A percentile compares a stretch with the other conserved stretches of the same genome.
phyloP scores from a whole-genome alignment of 2,329 filamentous ascomycete species.

The Nannizziopsis arthrosporioides region DNA sequence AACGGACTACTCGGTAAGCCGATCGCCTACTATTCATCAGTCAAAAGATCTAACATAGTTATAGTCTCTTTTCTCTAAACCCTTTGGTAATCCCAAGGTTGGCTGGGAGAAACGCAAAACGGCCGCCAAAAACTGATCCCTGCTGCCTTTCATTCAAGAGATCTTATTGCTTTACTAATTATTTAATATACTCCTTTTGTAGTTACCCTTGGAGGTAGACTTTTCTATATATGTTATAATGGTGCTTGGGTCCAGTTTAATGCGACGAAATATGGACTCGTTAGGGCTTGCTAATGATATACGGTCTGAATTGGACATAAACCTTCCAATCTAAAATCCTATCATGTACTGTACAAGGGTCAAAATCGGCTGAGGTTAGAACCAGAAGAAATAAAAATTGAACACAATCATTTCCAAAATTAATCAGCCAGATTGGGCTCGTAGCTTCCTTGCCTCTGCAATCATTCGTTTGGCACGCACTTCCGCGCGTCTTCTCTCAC shows the following conservation, averaged over 20 bases:
- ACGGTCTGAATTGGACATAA: too few relatives aligned
- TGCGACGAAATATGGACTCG: too few relatives aligned
- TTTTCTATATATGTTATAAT: not conserved
- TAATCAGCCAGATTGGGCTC: not conserved
- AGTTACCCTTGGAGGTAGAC: slow-evolving; percentile 8
- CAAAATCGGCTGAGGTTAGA: too few relatives aligned
- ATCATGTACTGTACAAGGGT: too few relatives aligned
- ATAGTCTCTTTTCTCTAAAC: slow-evolving; percentile 57
- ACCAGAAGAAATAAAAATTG: too few relatives aligned
- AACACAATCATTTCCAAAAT: too few relatives aligned
- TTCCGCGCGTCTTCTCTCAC: slow-evolving; percentile 78
- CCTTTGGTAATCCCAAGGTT: slow-evolving; percentile 58
- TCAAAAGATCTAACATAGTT: not conserved
- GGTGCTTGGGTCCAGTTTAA: too few relatives aligned
- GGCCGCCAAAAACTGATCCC: slow-evolving; percentile 10
- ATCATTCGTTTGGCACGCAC: slow-evolving; percentile 76
- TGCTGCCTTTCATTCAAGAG: slow-evolving; percentile 1
- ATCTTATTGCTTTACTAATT: slow-evolving; percentile 1
- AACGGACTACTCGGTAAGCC: slow-evolving; percentile 46
- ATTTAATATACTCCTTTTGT: slow-evolving; percentile 5
- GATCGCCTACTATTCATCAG: not conserved
- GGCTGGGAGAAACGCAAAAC: slow-evolving; percentile 15
- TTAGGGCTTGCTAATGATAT: too few relatives aligned
- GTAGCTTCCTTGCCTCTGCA: slow-evolving; percentile 44
- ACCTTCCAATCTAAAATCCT: too few relatives aligned